A percentile compares a stretch with the other conserved stretches of the same genome.
Evolutionary conservation across 352 stramenopile species (phyloP).

Genomic region (Globisporangium recalcitrans): DNA sequence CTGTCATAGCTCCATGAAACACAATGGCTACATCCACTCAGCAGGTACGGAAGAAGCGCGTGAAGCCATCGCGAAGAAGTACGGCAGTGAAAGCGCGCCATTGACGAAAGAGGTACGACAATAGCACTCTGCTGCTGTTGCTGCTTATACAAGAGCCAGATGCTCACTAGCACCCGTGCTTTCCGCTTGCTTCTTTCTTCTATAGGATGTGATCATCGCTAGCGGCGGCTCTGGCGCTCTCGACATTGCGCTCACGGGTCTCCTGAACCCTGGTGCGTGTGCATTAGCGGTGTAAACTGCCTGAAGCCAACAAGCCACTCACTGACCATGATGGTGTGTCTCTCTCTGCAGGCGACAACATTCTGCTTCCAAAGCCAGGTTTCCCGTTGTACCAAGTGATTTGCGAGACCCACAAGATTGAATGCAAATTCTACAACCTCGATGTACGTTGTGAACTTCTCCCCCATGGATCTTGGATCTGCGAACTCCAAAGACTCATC

Average conservation of each 20-base stretch:
- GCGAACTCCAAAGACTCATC: neutral
- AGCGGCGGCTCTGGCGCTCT: slow-evolving; percentile 92
- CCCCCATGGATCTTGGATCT: neutral
- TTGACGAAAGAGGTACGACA: slow-evolving; percentile 72
- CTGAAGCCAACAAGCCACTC: no score
- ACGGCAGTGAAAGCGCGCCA: slow-evolving; percentile 44
- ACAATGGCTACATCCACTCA: slow-evolving; percentile 93
- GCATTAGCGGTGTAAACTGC: no score
- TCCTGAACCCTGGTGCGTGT: slow-evolving; percentile 90
- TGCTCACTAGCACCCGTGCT: neutral
- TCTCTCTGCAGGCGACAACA: no score
- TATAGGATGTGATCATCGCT: slow-evolving; percentile 90
- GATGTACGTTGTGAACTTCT: slow-evolving; percentile 22
- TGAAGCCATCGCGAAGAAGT: slow-evolving; percentile 84
- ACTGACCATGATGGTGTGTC: no score
- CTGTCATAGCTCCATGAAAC: slow-evolving; percentile 71
- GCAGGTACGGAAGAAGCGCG: slow-evolving; percentile 82
- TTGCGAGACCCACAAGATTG: slow-evolving; percentile 88
- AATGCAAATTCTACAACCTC: slow-evolving; percentile 90
- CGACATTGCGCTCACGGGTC: slow-evolving; percentile 87
- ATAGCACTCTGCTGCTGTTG: neutral
- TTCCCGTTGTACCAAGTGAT: slow-evolving; percentile 96
- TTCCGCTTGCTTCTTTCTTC: neutral
- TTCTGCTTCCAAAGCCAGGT: slow-evolving; percentile 91
- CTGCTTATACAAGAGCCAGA: neutral